These are phyloP conservation scores for Geotrichum candidum DNA, from an alignment of 1,139 yeast species.

Conservation along the genomic window DNA sequence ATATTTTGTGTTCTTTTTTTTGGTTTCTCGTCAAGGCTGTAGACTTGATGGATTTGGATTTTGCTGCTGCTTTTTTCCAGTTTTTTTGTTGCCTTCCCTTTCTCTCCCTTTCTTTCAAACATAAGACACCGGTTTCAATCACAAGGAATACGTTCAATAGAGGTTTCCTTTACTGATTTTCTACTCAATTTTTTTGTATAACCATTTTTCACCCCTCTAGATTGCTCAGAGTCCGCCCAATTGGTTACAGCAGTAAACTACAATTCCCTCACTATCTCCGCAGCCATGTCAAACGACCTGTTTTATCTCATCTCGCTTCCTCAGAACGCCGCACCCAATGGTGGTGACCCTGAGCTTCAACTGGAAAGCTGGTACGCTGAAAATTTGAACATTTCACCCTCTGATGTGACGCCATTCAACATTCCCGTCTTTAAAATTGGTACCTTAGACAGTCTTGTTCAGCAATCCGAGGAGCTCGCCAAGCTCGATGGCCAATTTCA, in stretches of 20 bases:
- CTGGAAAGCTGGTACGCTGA: conserved; percentile 38
- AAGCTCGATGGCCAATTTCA: conserved; percentile 74
- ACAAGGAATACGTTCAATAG: background rate
- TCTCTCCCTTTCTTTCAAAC: background rate
- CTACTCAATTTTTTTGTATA: background rate
- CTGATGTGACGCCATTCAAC: conserved; percentile 40
- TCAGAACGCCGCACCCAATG: conserved; percentile 43
- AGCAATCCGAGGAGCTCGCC: conserved; percentile 81
- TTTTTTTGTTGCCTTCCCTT: conserved; percentile 1
- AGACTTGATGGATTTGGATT: background rate
- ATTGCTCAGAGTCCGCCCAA: background rate
- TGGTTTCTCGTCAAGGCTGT: background rate
- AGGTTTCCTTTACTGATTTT: background rate
- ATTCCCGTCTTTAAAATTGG: conserved; percentile 94
- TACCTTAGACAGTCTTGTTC: conserved; percentile 83
- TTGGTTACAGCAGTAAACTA: background rate
- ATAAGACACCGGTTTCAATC: background rate
- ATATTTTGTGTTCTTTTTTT: background rate
- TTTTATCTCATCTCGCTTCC: conserved; percentile 45
- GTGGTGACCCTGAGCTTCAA: conserved; percentile 39
- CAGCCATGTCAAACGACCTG: conserved; percentile 1
- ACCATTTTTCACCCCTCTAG: background rate
- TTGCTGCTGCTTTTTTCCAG: background rate
- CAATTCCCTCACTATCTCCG: background rate
- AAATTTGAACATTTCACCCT: conserved; percentile 23